These are phyloP conservation scores for Termitomyces sp. DNA, from an alignment of 1,284 basidiomycete genomes.

Conservation along the genomic window DNA sequence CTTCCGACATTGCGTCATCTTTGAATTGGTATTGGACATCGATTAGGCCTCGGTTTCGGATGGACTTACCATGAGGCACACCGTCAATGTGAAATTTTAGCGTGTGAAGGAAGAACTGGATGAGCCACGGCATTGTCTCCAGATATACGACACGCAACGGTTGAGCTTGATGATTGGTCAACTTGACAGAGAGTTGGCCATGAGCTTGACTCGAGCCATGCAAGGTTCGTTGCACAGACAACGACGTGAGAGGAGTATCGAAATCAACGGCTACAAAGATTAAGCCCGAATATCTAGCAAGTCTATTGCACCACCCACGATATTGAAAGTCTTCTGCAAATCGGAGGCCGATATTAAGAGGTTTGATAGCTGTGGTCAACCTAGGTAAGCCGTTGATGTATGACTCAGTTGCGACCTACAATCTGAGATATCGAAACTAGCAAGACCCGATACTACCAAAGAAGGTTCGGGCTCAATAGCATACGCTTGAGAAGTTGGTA, in stretches of 20 bases:
- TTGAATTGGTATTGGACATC: slow-evolving; percentile 13
- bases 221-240: slow-evolving; percentile 70
- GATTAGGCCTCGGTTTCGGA: neutral
- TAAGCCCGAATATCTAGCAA: slow-evolving; percentile 1
- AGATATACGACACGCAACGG: slow-evolving; percentile 67
- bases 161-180: slow-evolving; percentile 60
- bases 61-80: slow-evolving; percentile 39
- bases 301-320: slow-evolving; percentile 37
- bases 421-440: slow-evolving; percentile 45
- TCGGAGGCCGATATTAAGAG: slow-evolving; percentile 51
- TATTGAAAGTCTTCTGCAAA: slow-evolving; percentile 61
- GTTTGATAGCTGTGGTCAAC: slow-evolving; percentile 23
- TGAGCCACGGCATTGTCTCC: slow-evolving; percentile 92
- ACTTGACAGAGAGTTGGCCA: slow-evolving; percentile 65
- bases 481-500: slow-evolving; percentile 41
- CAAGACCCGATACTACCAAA: slow-evolving; percentile 27
- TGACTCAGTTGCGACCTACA: slow-evolving; percentile 31
- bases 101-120: slow-evolving; percentile 87
- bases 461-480: slow-evolving; percentile 48
- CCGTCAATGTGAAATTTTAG: slow-evolving; percentile 46
- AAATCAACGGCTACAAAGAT: slow-evolving; percentile 20
- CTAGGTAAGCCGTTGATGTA: slow-evolving; percentile 4
- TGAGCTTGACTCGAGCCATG: slow-evolving; percentile 74
- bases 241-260: slow-evolving; percentile 33
- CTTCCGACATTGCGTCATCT: slow-evolving; percentile 57